A percentile compares a stretch with the other conserved stretches of the same genome.
Conservation (phyloP, 2,329 filamentous ascomycete species). For the Paecilomyces dactylethromorphus region DNA sequence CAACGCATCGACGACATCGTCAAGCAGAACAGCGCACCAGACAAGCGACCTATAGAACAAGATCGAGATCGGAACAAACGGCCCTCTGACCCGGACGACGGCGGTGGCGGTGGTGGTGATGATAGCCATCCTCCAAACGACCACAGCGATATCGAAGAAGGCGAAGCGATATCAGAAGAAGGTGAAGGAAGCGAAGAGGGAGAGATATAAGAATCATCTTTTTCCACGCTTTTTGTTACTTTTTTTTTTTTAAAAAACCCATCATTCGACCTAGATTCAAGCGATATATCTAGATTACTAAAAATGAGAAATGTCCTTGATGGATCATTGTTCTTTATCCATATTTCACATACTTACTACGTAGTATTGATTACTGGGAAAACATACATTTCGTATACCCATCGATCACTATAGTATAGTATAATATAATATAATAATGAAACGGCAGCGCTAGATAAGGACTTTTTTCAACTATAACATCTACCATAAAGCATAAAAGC, state of each 20-base stretch:
- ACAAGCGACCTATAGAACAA: constrained; percentile 6
- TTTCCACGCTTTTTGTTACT: not conserved
- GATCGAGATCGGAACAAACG: constrained; percentile 4
- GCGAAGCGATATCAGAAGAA: constrained; percentile 13
- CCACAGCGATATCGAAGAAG: constrained; percentile 10
- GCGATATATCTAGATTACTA: not conserved
- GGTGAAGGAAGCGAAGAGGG: constrained; percentile 36
- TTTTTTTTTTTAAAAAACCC: not conserved
- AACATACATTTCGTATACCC: too few species aligned
- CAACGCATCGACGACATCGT: constrained; percentile 32
- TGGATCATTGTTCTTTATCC: too few species aligned
- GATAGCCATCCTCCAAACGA: not conserved
- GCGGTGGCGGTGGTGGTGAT: not conserved
- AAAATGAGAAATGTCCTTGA: not conserved
- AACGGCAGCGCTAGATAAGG: not conserved
- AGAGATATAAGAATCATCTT: constrained; percentile 22
- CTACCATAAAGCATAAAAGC: not conserved
- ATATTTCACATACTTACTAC: too few species aligned
- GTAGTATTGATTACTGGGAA: too few species aligned
- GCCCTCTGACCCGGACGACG: constrained; percentile 2
- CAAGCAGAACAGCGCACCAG: constrained; percentile 14
- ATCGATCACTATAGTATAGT: not conserved
- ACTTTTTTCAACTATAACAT: not conserved
- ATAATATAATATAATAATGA: not conserved
- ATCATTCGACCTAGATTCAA: not conserved